Conservation (phyloP, 2,329 filamentous ascomycete genomes). For the Didymella segeticola region DNA sequence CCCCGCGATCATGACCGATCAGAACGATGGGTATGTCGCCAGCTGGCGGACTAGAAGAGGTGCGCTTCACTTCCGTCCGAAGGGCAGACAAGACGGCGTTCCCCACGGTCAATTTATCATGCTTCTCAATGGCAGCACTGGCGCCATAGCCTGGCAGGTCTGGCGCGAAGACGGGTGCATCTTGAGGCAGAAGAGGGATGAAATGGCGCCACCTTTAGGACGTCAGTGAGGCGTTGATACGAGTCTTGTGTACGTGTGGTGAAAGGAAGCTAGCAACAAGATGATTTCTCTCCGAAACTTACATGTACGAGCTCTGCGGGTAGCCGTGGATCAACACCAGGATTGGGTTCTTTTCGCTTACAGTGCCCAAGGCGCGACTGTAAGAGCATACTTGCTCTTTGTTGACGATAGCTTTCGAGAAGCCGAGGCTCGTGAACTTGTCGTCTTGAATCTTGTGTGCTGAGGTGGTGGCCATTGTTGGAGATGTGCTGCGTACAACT, state of each 20-base stretch:
- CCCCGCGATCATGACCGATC: constrained; percentile 65
- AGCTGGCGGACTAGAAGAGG: constrained; percentile 13
- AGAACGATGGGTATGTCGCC: constrained; percentile 42
- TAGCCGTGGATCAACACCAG: constrained; percentile 45
- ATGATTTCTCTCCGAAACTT: not conserved
- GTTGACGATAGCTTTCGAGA: constrained; percentile 36
- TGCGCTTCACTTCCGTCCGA: constrained; percentile 29
- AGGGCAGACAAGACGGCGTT: constrained; percentile 34
- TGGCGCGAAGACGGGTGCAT: constrained; percentile 37
- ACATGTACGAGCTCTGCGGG: constrained; percentile 42
- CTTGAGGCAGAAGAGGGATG: constrained; percentile 37
- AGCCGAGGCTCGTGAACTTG: constrained; percentile 36
- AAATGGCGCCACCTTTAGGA: constrained; percentile 40
- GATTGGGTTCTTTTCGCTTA: constrained; percentile 37
- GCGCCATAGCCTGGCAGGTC: constrained; percentile 45
- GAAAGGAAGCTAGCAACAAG: not conserved
- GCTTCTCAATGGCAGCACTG: constrained; percentile 31
- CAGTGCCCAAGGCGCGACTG: constrained; percentile 31
- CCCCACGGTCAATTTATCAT: constrained; percentile 42
- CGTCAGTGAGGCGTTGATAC: not conserved
- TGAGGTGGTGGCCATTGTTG: constrained; percentile 28
- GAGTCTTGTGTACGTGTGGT: not conserved
- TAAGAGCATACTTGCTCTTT: constrained; percentile 37
- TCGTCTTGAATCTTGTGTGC: constrained; percentile 38
- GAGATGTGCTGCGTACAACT: not conserved